Evolutionary conservation across 75 land plant species (phyloP).

Genomic region (Sequoia sempervirens): DNA sequence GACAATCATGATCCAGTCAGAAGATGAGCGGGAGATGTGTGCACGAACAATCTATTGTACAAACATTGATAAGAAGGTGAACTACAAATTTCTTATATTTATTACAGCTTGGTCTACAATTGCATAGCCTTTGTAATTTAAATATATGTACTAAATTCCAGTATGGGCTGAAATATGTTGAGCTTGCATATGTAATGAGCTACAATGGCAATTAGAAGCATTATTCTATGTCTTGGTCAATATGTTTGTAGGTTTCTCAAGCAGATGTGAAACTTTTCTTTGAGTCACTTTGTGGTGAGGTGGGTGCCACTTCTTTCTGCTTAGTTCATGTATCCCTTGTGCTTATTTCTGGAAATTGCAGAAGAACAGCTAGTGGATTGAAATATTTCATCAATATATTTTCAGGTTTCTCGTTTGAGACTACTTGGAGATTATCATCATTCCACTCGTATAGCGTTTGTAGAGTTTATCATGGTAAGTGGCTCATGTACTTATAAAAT

Average conservation of each 20-base stretch:
- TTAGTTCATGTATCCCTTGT: neutral
- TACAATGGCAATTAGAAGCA: neutral
- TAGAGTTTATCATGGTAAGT: constrained; percentile 80
- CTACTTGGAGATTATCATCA: constrained; percentile 90
- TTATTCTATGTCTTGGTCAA: neutral
- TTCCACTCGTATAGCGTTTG: constrained; percentile 93
- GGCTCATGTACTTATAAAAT: neutral
- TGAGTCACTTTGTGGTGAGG: constrained; percentile 92
- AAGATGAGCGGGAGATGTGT: constrained; percentile 88
- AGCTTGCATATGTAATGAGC: neutral
- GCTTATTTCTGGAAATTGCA: neutral
- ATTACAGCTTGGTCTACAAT: neutral
- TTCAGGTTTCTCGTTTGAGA: constrained; percentile 83
- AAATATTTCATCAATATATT: neutral
- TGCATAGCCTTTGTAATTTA: neutral
- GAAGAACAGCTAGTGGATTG: neutral
- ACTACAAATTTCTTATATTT: neutral
- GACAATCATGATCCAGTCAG: constrained; percentile 38
- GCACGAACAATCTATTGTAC: constrained; percentile 88
- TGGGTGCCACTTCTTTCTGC: constrained; percentile 15
- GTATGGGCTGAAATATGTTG: constrained; percentile 1
- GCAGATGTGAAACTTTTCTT: constrained; percentile 92
- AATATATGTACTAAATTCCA: neutral
- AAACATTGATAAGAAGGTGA: constrained; percentile 87
- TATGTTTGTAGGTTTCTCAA: constrained; percentile 65